These are phyloP conservation scores for Clavispora vitiphila DNA, from an alignment of 805 yeast species.

Conservation along the genomic window DNA sequence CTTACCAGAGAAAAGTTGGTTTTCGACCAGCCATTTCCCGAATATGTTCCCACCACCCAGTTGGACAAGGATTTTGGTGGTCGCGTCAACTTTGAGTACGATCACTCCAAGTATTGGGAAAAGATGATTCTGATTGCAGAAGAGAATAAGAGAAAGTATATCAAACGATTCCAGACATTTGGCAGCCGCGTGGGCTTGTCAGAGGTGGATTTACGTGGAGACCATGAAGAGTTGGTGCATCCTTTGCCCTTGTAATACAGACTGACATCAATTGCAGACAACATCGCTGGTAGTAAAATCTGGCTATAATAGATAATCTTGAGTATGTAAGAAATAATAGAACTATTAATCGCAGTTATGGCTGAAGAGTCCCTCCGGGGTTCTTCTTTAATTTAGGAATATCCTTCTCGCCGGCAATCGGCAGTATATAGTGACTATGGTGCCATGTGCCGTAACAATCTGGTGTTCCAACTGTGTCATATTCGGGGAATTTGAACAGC, in stretches of 20 bases:
- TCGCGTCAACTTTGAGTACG: slow-evolving; percentile 72
- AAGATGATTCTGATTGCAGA: slow-evolving; percentile 57
- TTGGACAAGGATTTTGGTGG: slow-evolving; percentile 87
- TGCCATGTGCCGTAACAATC: too few species aligned
- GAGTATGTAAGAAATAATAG: too few species aligned
- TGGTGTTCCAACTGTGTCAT: too few species aligned
- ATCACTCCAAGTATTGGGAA: slow-evolving; percentile 78
- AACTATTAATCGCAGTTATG: background rate
- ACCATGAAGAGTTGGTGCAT: slow-evolving; percentile 23
- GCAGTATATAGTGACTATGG: too few species aligned
- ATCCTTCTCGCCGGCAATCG: too few species aligned
- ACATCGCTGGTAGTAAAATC: too few species aligned
- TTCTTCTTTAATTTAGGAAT: too few species aligned
- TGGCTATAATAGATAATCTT: too few species aligned
- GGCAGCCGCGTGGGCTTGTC: slow-evolving; percentile 76
- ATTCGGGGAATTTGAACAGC: too few species aligned
- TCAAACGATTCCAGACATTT: slow-evolving; percentile 62
- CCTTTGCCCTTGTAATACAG: slow-evolving; percentile 13
- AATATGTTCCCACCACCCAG: slow-evolving; percentile 77
- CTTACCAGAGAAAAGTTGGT: slow-evolving; percentile 89
- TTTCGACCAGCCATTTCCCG: slow-evolving; percentile 80
- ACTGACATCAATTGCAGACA: too few species aligned
- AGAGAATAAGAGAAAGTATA: slow-evolving; percentile 55
- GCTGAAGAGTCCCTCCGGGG: too few species aligned
- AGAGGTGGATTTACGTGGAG: slow-evolving; percentile 70